These are phyloP conservation scores for Naganishia friedmannii DNA, from an alignment of 768 basidiomycete species.

Conservation along the genomic window DNA sequence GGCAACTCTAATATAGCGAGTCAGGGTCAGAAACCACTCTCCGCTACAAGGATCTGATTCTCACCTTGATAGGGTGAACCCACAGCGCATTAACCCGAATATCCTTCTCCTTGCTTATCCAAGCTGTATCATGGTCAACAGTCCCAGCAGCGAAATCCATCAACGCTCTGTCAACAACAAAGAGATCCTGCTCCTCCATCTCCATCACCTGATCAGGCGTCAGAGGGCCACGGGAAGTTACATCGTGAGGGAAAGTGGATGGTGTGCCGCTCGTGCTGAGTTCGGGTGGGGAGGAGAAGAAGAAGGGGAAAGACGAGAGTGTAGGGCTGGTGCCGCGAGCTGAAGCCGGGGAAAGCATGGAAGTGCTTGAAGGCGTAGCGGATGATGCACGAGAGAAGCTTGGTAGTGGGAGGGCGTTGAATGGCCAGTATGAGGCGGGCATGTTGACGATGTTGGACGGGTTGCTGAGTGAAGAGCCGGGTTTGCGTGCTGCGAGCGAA, in stretches of 20 bases:
- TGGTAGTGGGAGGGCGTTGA: slow-evolving; percentile 18
- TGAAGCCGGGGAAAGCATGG: background rate
- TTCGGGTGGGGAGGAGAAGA: slow-evolving; percentile 1
- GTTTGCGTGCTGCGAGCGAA: background rate
- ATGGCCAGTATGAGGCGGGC: slow-evolving; percentile 21
- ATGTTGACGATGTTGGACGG: background rate
- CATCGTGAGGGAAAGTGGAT: background rate
- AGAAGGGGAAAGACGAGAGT: slow-evolving; percentile 11
- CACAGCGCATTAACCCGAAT: slow-evolving; percentile 23
- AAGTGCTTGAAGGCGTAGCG: background rate
- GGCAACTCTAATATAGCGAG: slow-evolving; percentile 21
- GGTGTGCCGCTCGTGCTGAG: slow-evolving; percentile 6
- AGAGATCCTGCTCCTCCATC: slow-evolving; percentile 12
- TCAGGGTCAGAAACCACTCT: background rate
- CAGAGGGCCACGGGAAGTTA: background rate
- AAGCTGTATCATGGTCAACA: background rate
- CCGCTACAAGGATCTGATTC: background rate
- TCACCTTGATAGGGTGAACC: slow-evolving; percentile 32
- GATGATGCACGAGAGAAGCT: slow-evolving; percentile 28
- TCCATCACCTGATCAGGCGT: slow-evolving; percentile 11
- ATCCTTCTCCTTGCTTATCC: slow-evolving; percentile 22
- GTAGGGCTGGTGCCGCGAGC: background rate
- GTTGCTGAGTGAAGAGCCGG: background rate
- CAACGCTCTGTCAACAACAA: slow-evolving; percentile 9
- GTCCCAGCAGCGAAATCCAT: slow-evolving; percentile 7